These are phyloP conservation scores for Viola pubescens DNA, from an alignment of 441 rosid species.

Conservation along the genomic window DNA sequence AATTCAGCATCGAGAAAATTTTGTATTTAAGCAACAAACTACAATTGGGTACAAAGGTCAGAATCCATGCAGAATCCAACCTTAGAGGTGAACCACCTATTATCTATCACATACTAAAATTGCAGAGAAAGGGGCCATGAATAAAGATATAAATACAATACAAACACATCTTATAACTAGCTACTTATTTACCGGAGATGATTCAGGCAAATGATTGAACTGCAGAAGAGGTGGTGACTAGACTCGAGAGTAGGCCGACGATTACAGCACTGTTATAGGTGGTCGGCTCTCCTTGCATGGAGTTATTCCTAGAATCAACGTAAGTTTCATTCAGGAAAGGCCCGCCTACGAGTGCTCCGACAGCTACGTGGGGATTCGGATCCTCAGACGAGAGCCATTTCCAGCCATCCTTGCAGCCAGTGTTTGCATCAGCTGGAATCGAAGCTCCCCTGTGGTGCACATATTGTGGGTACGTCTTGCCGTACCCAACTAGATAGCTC, in stretches of 20 bases:
- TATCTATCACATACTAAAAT: conserved; percentile 1
- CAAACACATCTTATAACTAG: conserved; percentile 18
- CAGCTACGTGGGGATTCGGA: conserved; percentile 79
- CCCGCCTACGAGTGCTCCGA: conserved; percentile 85
- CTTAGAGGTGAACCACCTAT: background rate
- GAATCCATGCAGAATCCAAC: background rate
- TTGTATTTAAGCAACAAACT: too few species aligned
- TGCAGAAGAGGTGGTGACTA: conserved; percentile 75
- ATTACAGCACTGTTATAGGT: conserved; percentile 83
- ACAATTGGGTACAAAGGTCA: too few species aligned
- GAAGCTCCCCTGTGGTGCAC: conserved; percentile 99
- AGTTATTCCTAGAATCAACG: conserved; percentile 60
- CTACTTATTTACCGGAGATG: conserved; percentile 10
- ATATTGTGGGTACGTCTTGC: conserved; percentile 65
- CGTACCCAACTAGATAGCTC: conserved; percentile 90
- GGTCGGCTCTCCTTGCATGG: conserved; percentile 85
- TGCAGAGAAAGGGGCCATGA: conserved; percentile 10
- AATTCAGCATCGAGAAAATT: too few species aligned
- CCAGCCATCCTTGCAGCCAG: conserved; percentile 75
- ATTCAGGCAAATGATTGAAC: conserved; percentile 46
- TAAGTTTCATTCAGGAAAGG: conserved; percentile 82
- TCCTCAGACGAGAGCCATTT: conserved; percentile 53
- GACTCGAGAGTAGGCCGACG: conserved; percentile 82
- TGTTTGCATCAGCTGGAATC: conserved; percentile 62
- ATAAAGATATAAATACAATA: conserved; percentile 18